phyloP scores from a whole-genome alignment of 352 stramenopile species.

The Globisporangium viniferum region DNA sequence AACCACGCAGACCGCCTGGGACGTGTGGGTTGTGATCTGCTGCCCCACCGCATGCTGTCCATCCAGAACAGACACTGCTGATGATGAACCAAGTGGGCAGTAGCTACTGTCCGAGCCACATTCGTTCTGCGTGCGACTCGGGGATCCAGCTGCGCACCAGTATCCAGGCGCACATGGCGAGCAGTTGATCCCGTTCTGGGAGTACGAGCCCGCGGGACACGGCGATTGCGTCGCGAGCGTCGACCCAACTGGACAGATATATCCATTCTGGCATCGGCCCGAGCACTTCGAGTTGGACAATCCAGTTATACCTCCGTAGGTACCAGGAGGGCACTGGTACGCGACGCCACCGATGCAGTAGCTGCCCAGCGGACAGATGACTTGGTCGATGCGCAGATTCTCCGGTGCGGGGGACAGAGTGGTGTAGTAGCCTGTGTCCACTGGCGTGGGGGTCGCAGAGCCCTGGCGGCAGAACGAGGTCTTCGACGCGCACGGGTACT shows the following conservation, averaged over 20 bases:
- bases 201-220: slow-evolving; percentile 58
- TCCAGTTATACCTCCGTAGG: slow-evolving; percentile 44
- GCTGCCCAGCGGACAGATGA: slow-evolving; percentile 50
- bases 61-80: slow-evolving; percentile 22
- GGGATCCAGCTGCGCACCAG: slow-evolving; percentile 46
- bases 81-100: slow-evolving; percentile 53
- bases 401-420: slow-evolving; percentile 20
- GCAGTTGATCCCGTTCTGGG: slow-evolving; percentile 51
- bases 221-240: slow-evolving; percentile 36
- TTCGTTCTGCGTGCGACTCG: slow-evolving; percentile 41
- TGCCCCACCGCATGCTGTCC: slow-evolving; percentile 47
- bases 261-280: slow-evolving; percentile 52
- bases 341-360: slow-evolving; percentile 55
- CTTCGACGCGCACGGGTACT: slow-evolving; percentile 32
- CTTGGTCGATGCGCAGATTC: slow-evolving; percentile 43
- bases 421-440: slow-evolving; percentile 50
- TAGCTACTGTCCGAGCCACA: slow-evolving; percentile 43
- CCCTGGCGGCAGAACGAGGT: slow-evolving; percentile 47
- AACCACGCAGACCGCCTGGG: slow-evolving; percentile 33
- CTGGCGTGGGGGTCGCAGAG: slow-evolving; percentile 31
- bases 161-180: slow-evolving; percentile 51
- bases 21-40: slow-evolving; percentile 33
- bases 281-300: slow-evolving; percentile 43
- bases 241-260: slow-evolving; percentile 45
- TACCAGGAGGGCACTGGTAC: slow-evolving; percentile 51